phyloP scores from a whole-genome alignment of 139 green algal species.

The Trebouxia sp. region DNA sequence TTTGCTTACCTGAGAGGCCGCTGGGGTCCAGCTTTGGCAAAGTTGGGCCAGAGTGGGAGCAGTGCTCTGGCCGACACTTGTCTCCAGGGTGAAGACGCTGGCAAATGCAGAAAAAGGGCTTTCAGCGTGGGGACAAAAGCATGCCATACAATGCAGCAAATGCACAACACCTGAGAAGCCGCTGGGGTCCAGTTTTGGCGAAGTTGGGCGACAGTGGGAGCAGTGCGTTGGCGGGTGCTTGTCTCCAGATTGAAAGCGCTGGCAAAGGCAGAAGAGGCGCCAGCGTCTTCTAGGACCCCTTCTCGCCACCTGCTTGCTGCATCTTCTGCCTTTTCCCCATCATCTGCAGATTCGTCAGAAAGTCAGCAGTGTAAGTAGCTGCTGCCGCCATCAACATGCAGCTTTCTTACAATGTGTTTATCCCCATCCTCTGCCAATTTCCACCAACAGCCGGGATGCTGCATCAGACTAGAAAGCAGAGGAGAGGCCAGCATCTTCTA shows the following conservation, averaged over 20 bases:
- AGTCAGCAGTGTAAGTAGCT: not conserved
- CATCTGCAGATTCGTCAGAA: not conserved
- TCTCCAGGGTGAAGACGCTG: not conserved
- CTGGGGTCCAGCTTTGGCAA: not conserved
- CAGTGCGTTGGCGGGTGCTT: not conserved
- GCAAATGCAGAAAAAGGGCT: not conserved
- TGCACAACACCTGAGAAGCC: not conserved
- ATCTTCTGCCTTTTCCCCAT: not conserved
- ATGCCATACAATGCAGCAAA: too few relatives aligned
- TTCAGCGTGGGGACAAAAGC: too few relatives aligned
- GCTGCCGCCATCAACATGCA: too few relatives aligned
- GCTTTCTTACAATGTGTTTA: too few relatives aligned
- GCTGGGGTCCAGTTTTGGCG: not conserved
- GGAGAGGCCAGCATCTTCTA: too few relatives aligned
- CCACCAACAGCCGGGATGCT: too few relatives aligned
- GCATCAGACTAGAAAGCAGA: too few relatives aligned
- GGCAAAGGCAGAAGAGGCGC: slow-evolving; percentile 1
- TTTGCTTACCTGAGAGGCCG: slow-evolving; percentile 6
- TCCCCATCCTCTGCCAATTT: too few relatives aligned
- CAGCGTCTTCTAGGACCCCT: slow-evolving; percentile 6
- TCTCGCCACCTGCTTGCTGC: slow-evolving; percentile 19
- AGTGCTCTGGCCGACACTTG: not conserved
- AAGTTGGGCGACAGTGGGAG: not conserved
- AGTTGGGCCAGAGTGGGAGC: not conserved
- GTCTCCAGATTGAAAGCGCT: not conserved